These are phyloP conservation scores for Tilletiaria anomala DNA, from an alignment of 1,284 basidiomycete genomes.

Conservation along the genomic window DNA sequence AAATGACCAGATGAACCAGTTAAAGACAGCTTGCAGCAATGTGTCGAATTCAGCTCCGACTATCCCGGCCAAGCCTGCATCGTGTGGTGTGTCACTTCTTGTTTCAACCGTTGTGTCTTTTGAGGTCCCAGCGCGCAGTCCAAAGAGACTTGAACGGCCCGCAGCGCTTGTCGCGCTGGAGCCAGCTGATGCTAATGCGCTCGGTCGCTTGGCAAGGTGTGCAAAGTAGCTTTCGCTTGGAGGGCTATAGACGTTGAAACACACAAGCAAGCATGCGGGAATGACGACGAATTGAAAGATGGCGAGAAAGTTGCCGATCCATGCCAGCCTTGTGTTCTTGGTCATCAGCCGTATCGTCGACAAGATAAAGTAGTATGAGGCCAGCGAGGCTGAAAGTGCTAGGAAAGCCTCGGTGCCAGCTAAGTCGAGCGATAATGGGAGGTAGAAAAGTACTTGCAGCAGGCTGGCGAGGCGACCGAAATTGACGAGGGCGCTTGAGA, in stretches of 20 bases:
- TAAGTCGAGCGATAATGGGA: constrained; percentile 36
- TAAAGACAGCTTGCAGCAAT: no score
- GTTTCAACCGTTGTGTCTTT: no score
- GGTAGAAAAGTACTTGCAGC: constrained; percentile 35
- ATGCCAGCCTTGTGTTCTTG: constrained; percentile 14
- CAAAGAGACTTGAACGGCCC: no score
- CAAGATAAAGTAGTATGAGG: constrained; percentile 29
- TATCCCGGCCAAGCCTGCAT: constrained; percentile 6
- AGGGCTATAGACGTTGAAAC: constrained; percentile 33
- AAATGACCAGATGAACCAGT: no score
- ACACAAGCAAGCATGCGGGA: constrained; percentile 27
- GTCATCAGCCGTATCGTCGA: constrained; percentile 26
- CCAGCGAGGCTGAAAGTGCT: constrained; percentile 33
- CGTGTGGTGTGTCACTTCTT: no score
- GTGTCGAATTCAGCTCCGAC: no score
- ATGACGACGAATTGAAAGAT: constrained; percentile 33
- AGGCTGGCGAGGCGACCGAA: constrained; percentile 24
- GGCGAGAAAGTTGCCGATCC: constrained; percentile 19
- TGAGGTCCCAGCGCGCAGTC: no score
- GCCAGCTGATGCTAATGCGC: not conserved
- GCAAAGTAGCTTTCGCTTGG: constrained; percentile 11
- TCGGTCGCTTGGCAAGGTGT: not conserved
- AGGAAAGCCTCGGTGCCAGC: constrained; percentile 35
- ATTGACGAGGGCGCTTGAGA: constrained; percentile 12
- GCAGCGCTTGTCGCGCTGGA: not conserved